Evolutionary conservation across 352 stramenopile species (phyloP).

Genomic region (Pythium coloratum): DNA sequence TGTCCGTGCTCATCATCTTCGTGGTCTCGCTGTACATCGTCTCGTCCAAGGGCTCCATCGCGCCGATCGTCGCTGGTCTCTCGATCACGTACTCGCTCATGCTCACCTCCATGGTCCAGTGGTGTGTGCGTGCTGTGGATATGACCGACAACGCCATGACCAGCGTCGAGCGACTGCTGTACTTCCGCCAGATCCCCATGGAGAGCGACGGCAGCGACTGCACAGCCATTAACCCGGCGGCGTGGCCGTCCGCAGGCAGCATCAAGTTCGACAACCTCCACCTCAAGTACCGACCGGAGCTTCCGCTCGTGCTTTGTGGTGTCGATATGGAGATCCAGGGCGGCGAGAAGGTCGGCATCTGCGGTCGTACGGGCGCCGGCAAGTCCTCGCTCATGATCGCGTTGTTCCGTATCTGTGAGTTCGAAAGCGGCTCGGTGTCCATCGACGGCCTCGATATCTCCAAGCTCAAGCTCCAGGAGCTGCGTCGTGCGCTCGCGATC

Average conservation of each 20-base stretch:
- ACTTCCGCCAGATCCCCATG: conserved; percentile 67
- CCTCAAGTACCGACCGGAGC: conserved; percentile 43
- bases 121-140: conserved; percentile 61
- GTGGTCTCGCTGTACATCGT: conserved; percentile 86
- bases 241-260: conserved; percentile 19
- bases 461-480: conserved; percentile 62
- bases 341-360: conserved; percentile 46
- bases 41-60: conserved; percentile 35
- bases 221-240: background rate
- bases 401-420: conserved; percentile 81
- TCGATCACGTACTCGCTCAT: conserved; percentile 87
- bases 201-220: no score
- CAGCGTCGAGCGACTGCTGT: conserved; percentile 62
- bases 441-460: conserved; percentile 90
- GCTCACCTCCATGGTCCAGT: conserved; percentile 89
- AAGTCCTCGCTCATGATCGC: conserved; percentile 71
- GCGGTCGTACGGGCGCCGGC: conserved; percentile 33
- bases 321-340: conserved; percentile 30
- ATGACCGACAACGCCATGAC: conserved; percentile 89
- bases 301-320: conserved; percentile 21
- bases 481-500: conserved; percentile 80
- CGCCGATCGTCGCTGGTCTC: conserved; percentile 67
- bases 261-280: conserved; percentile 36
- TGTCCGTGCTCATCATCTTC: conserved; percentile 81
- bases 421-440: conserved; percentile 59